Evolutionary conservation across 2,329 filamentous ascomycete species (phyloP).

Genomic region (Aspergillus piperis): DNA sequence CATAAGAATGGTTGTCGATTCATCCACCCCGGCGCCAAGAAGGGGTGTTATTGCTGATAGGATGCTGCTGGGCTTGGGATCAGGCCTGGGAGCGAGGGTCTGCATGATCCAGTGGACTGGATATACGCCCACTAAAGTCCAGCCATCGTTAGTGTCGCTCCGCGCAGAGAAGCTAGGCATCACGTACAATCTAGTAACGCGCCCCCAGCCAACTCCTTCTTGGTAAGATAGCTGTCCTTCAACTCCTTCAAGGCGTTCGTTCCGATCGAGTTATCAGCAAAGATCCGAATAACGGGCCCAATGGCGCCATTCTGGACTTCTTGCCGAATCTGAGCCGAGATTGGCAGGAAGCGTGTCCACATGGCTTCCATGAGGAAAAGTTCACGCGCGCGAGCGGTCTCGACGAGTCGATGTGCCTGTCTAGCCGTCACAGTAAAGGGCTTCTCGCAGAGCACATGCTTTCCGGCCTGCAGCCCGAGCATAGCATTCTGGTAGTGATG

Average conservation of each 20-base stretch:
- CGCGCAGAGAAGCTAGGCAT: no score
- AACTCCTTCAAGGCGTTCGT: background rate
- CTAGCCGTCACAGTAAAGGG: slow-evolving; percentile 49
- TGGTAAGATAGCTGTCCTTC: background rate
- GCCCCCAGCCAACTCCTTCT: background rate
- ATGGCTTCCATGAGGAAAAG: slow-evolving; percentile 19
- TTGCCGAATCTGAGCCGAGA: background rate
- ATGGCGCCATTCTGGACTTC: background rate
- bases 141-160: background rate
- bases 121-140: background rate
- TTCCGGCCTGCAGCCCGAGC: slow-evolving; percentile 51
- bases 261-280: background rate
- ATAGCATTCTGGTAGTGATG: slow-evolving; percentile 49
- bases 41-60: background rate
- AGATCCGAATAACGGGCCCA: background rate
- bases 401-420: slow-evolving; percentile 50
- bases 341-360: slow-evolving; percentile 15
- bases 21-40: background rate
- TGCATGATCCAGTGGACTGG: background rate
- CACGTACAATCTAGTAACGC: background rate
- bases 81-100: background rate
- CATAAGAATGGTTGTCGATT: background rate
- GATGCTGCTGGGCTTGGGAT: background rate
- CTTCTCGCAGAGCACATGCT: slow-evolving; percentile 60
- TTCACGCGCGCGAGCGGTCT: slow-evolving; percentile 29